phyloP scores from a whole-genome alignment of 805 yeast genomes.

The Nakazawaea peltata region DNA sequence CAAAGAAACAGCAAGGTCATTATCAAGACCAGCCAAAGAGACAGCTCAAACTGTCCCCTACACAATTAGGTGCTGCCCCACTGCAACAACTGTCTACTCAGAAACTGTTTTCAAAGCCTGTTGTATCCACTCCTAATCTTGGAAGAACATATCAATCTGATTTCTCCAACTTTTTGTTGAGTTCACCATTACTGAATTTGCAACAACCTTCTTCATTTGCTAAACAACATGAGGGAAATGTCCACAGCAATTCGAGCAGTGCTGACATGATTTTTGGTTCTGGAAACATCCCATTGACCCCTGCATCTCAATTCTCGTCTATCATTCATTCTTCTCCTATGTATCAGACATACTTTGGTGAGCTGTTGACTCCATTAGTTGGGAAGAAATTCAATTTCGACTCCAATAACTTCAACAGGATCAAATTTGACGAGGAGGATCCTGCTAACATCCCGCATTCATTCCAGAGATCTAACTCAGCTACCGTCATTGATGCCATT shows the following conservation, averaged over 20 bases:
- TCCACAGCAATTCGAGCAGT: neutral
- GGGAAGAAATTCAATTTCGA: slow-evolving; percentile 6
- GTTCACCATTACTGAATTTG: slow-evolving; percentile 8
- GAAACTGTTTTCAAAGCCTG: neutral
- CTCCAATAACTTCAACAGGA: neutral
- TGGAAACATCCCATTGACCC: slow-evolving; percentile 18
- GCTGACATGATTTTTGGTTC: slow-evolving; percentile 5
- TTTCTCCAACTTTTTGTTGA: slow-evolving; percentile 1
- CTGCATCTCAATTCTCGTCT: slow-evolving; percentile 22
- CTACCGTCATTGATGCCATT: slow-evolving; percentile 4
- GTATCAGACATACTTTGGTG: slow-evolving; percentile 13
- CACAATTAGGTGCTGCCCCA: neutral
- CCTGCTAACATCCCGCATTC: neutral
- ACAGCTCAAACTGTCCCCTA: neutral
- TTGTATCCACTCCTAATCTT: slow-evolving; percentile 1
- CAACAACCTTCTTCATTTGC: slow-evolving; percentile 10
- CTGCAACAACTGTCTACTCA: neutral
- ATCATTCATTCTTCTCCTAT: slow-evolving; percentile 26
- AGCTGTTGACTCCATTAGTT: slow-evolving; percentile 2
- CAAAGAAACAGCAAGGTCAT: neutral
- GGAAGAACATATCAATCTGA: slow-evolving; percentile 2
- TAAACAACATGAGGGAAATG: slow-evolving; percentile 4
- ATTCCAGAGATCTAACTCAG: slow-evolving; percentile 2
- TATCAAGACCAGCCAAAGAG: neutral
- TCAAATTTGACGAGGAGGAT: slow-evolving; percentile 5